Base-by-base conservation (phyloP, 2,329 filamentous ascomycete species). In the Fusarium miscanthi region DNA sequence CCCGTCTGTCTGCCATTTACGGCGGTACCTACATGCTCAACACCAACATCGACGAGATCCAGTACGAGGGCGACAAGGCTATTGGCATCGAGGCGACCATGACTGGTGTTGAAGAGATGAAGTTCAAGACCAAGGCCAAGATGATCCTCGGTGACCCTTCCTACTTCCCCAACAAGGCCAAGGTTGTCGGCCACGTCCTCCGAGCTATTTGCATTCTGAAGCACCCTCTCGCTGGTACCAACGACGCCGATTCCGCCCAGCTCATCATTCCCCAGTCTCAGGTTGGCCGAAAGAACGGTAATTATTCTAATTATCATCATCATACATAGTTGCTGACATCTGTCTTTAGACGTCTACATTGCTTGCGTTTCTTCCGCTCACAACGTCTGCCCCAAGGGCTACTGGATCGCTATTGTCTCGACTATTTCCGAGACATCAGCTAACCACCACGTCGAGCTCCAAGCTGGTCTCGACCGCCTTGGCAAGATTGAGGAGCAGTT, bases 21-120 rank as follows among this genome's bases (percentile, higher is more conserved):
- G 96, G 96, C 74, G 96, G 96, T 77, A 99, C 96, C 56, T 99
- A 99, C 86, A 99, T 99, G 95, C 92, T 99, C 79, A 98, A 98
- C 88, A 97, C 96, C 76, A 91, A 91, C 76, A 89, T 99, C 62
- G 93, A 98, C 73, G 96, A 99, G 86, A 86, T 99, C 74, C 83
- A 93, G 69, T 97, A 96, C 81, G 94, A 97, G 66, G 90, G 87
- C 62, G 90, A 88, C 80, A 97, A 97, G 87, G 93, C 95, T n/a
- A 88, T 90, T 21, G 96, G 96, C 63, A 98, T 99, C 86, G 97
- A 97, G 87, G 96, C 96, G 56, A 98, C 96, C 77, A 98, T 98
- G 95, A 92, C 91, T 81, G 93, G 93, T 81, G 90, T 91, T 70
- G 93, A 94, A 77, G 93, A 94, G 81, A 95, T 98, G 92, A 94